Evolutionary conservation across 352 stramenopile species (phyloP).

Genomic region (Phytophthora hybrid): DNA sequence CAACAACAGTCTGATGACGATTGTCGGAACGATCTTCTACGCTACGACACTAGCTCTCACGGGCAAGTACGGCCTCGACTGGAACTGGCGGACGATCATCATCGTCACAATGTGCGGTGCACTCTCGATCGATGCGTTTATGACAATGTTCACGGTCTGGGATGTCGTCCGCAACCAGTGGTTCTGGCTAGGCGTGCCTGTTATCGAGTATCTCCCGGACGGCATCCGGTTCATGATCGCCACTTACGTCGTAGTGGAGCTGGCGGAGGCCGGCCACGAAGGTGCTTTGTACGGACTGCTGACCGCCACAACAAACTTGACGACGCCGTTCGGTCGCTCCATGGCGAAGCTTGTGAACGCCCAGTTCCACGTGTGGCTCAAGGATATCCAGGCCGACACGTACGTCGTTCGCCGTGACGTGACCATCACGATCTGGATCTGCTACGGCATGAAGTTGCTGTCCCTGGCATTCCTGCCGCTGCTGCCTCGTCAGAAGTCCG

Average conservation of each 20-base stretch:
- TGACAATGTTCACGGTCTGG: slow-evolving; percentile 61
- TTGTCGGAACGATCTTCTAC: slow-evolving; percentile 55
- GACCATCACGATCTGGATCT: slow-evolving; percentile 63
- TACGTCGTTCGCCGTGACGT: slow-evolving; percentile 59
- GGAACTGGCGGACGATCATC: slow-evolving; percentile 60
- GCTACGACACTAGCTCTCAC: slow-evolving; percentile 46
- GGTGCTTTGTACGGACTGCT: slow-evolving; percentile 60
- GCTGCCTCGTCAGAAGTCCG: slow-evolving; percentile 52
- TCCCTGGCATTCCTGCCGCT: slow-evolving; percentile 56
- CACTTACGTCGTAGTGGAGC: slow-evolving; percentile 66
- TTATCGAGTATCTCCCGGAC: slow-evolving; percentile 56
- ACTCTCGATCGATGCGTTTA: slow-evolving; percentile 49
- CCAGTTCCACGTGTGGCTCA: slow-evolving; percentile 54
- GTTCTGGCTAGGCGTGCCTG: slow-evolving; percentile 64
- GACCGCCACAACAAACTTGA: slow-evolving; percentile 57
- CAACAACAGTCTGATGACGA: slow-evolving; percentile 62
- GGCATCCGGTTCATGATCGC: slow-evolving; percentile 64
- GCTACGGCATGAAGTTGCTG: slow-evolving; percentile 60
- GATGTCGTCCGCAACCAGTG: slow-evolving; percentile 59
- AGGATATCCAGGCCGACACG: slow-evolving; percentile 55
- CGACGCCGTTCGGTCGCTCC: slow-evolving; percentile 48
- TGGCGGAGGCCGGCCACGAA: slow-evolving; percentile 55
- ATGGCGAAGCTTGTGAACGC: slow-evolving; percentile 59
- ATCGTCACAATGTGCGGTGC: slow-evolving; percentile 45
- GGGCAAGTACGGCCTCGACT: slow-evolving; percentile 52